These are phyloP conservation scores for Leccinum griseonigrum DNA, from an alignment of 1,284 basidiomycete genomes.

Conservation along the genomic window DNA sequence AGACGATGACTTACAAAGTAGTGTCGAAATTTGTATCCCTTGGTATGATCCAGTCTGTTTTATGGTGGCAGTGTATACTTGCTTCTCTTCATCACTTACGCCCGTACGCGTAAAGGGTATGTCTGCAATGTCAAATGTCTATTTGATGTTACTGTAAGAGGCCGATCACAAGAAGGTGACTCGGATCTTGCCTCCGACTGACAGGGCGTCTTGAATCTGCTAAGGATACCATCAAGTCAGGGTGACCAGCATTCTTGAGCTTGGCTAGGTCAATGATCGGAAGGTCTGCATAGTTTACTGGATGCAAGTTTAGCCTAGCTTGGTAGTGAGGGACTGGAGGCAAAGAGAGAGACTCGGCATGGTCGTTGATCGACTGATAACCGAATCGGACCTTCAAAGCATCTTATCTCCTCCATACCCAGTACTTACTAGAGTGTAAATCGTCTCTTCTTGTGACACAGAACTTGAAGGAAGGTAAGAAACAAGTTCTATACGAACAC, in stretches of 20 bases:
- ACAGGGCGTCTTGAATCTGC: constrained; percentile 56
- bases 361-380: neutral
- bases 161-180: neutral
- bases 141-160: neutral
- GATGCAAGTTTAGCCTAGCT: neutral
- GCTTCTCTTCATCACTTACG: constrained; percentile 30
- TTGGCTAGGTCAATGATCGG: constrained; percentile 62
- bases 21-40: constrained; percentile 55
- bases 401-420: no score
- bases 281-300: constrained; percentile 69
- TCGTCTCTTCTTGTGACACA: no score
- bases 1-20: constrained; percentile 44
- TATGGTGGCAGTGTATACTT: constrained; percentile 44
- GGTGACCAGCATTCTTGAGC: constrained; percentile 37
- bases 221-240: constrained; percentile 40
- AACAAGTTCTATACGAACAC: neutral
- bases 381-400: neutral
- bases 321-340: constrained; percentile 25
- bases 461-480: no score
- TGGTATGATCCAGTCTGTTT: constrained; percentile 52
- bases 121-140: constrained; percentile 64
- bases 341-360: constrained; percentile 20
- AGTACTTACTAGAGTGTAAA: no score
- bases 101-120: constrained; percentile 50
- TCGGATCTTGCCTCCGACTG: constrained; percentile 39